These are phyloP conservation scores for Sugiyamaella boreocaroliniensis DNA, from an alignment of 805 yeast species.

Conservation along the genomic window DNA sequence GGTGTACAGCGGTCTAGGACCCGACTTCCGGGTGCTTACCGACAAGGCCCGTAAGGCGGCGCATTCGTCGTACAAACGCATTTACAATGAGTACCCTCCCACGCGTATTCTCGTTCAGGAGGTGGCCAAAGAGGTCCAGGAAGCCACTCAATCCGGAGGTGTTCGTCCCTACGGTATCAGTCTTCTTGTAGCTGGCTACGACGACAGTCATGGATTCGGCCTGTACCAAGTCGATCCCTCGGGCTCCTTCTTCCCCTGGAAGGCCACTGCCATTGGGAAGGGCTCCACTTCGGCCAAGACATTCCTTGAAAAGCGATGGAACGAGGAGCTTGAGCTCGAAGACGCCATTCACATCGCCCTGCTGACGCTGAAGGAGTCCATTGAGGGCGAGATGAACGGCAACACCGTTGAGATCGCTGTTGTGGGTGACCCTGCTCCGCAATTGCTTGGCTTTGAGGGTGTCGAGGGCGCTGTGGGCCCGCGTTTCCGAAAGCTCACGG, in stretches of 20 bases:
- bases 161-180: conserved; percentile 99
- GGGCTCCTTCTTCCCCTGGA: conserved; percentile 98
- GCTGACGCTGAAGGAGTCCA: conserved; percentile 88
- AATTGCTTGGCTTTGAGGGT: conserved; percentile 78
- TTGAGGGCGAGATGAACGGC: conserved; percentile 97
- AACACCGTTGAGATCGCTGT: conserved; percentile 90
- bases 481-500: conserved; percentile 71
- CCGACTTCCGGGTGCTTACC: conserved; percentile 90
- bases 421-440: conserved; percentile 76
- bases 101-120: conserved; percentile 90
- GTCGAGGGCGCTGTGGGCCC: conserved; percentile 77
- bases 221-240: conserved; percentile 97
- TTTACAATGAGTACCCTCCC: conserved; percentile 96
- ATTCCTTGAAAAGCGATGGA: conserved; percentile 96
- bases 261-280: conserved; percentile 97
- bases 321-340: conserved; percentile 91
- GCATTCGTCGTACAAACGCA: conserved; percentile 85
- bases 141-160: conserved; percentile 98
- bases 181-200: conserved; percentile 87
- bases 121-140: conserved; percentile 94
- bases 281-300: conserved; percentile 96
- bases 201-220: conserved; percentile 66
- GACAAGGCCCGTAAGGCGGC: conserved; percentile 92
- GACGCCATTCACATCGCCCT: conserved; percentile 97
- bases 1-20: conserved; percentile 98